These are phyloP conservation scores for Nepenthes gracilis DNA, from an alignment of 148 eudicot species.

Conservation along the genomic window DNA sequence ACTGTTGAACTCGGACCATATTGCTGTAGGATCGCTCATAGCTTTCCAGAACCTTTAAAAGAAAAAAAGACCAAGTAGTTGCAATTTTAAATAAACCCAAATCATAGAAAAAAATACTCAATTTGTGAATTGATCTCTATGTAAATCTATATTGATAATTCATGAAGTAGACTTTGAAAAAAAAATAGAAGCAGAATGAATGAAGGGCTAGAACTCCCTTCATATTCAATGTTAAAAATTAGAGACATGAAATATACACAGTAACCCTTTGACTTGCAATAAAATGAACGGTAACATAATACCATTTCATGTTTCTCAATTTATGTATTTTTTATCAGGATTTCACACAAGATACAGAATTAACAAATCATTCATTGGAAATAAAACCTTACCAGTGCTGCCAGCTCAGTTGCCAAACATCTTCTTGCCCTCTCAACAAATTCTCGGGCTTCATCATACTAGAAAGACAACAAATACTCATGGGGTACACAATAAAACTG, in stretches of 20 bases:
- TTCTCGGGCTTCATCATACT: conserved; percentile 98
- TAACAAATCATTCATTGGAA: neutral
- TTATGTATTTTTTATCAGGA: no score
- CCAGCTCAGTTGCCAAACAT: conserved; percentile 93
- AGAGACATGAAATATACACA: neutral
- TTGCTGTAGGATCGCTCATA: conserved; percentile 94
- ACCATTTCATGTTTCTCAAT: neutral
- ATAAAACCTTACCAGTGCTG: conserved; percentile 62
- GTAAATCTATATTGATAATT: no score
- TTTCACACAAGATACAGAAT: conserved; percentile 4
- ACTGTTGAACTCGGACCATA: conserved; percentile 98
- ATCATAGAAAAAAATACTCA: no score
- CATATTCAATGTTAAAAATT: no score
- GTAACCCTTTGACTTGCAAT: neutral
- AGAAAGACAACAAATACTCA: conserved; percentile 10
- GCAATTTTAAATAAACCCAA: neutral
- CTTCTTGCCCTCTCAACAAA: conserved; percentile 94
- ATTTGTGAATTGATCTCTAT: no score
- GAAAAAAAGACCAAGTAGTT: conserved; percentile 1
- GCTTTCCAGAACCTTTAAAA: conserved; percentile 81
- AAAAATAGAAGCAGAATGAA: no score
- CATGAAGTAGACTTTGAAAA: no score
- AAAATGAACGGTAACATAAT: neutral
- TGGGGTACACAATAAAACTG: neutral
- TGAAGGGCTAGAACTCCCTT: no score